A percentile compares a stretch with the other conserved stretches of the same genome.
Conservation (phyloP, 2,329 filamentous ascomycete genomes). For the Epicoccum sorghinum region DNA sequence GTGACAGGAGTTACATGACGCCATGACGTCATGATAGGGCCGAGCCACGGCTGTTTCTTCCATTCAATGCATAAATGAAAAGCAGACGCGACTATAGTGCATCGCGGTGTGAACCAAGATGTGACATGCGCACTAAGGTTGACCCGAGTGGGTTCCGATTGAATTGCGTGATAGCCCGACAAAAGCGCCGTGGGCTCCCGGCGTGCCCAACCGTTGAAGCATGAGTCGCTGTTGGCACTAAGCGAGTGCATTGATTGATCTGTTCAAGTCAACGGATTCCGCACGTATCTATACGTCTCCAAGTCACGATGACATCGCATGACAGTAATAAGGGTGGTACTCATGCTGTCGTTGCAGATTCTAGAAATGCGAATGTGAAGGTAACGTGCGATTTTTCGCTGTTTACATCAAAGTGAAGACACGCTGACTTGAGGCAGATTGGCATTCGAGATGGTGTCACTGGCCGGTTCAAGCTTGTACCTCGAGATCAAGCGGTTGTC, state of each 20-base stretch:
- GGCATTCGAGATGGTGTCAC: constrained; percentile 1
- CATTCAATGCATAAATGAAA: no score
- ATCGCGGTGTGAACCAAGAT: no score
- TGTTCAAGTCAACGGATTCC: neutral
- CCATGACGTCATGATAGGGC: no score
- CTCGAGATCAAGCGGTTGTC: neutral
- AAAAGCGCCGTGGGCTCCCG: neutral
- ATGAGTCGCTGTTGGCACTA: neutral
- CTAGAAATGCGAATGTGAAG: neutral
- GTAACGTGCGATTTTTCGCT: neutral
- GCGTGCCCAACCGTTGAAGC: neutral
- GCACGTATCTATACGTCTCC: neutral
- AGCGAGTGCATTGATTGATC: neutral
- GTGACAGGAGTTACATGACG: no score
- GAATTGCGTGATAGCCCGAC: constrained; percentile 5
- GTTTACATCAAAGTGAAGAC: neutral
- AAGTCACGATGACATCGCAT: neutral
- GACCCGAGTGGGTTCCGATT: neutral
- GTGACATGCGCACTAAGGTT: no score
- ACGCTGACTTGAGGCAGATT: neutral
- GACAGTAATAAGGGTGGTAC: neutral
- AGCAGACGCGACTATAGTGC: no score
- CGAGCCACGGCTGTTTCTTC: no score
- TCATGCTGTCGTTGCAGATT: neutral
- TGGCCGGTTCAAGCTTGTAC: neutral